Percentiles rank a stretch among this genome's conserved stretches.
Conservation (phyloP, 2,329 filamentous ascomycete species). For the Epichloe uncinata region DNA sequence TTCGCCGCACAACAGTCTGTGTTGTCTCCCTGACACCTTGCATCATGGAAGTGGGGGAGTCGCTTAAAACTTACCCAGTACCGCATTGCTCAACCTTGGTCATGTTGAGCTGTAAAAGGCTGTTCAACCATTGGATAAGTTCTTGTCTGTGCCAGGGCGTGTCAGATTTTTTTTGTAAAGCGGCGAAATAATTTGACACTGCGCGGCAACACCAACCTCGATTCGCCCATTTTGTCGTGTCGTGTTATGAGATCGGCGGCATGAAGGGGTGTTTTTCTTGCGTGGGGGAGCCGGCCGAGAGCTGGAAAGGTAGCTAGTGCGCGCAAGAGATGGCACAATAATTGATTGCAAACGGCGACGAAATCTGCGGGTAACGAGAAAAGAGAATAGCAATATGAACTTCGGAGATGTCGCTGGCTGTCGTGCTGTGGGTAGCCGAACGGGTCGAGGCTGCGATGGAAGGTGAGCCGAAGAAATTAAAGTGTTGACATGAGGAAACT, state of each 20-base stretch:
- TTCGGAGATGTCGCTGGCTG: constrained; percentile 1
- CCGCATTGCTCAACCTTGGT: constrained; percentile 99
- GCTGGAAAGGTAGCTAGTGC: neutral
- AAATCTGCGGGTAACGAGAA: constrained; percentile 3
- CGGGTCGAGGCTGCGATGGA: constrained; percentile 7
- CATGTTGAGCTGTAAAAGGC: constrained; percentile 92
- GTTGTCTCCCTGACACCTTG: neutral
- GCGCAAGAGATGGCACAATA: neutral
- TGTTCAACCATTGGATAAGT: constrained; percentile 92
- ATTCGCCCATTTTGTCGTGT: constrained; percentile 32
- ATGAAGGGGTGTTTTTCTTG: neutral
- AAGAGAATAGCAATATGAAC: neutral
- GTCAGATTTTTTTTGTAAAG: constrained; percentile 9
- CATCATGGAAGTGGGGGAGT: constrained; percentile 6
- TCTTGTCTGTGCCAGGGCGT: constrained; percentile 63
- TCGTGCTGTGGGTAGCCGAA: neutral
- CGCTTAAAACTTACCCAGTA: constrained; percentile 56
- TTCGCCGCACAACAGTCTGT: neutral
- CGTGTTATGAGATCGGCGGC: constrained; percentile 7
- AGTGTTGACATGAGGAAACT: constrained; percentile 1
- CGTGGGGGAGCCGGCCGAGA: neutral
- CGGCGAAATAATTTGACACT: neutral
- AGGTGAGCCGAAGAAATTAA: constrained; percentile 8
- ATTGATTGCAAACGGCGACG: neutral
- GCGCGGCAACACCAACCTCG: constrained; percentile 23